Evolutionary conservation across 768 basidiomycete species (phyloP), one percentile per base, ranked within the genome.

Genomic region (Lentinula guzmanii): DNA sequence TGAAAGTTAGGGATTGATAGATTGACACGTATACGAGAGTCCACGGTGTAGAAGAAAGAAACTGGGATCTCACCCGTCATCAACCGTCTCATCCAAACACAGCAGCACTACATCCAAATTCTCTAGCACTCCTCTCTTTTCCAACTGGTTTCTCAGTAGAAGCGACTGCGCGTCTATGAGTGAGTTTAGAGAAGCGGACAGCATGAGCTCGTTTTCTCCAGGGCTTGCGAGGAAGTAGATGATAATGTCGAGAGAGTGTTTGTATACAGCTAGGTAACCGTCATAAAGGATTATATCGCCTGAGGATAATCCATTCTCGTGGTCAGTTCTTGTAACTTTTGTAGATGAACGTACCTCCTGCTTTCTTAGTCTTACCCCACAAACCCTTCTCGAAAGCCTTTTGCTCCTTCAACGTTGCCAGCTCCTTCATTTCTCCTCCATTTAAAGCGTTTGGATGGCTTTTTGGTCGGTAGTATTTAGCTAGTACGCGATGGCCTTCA

Each of bases 211-310:
- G 75, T 99, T 99, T 75, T 97, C 95, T 1, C 79, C 77, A 6
- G 92, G 82, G 4, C 89, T 86, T 13, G 92, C 93, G 68, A 98
- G 82, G 68, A 98, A 85, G 80, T 97, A 97, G 73, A 98, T 86
- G 59, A 95, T 90, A 68, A 99, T 86, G 79, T 99, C 97, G 54
- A 96, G 86, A 16, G 95, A 93, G 70, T 97, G 91, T 65, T 90
- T 91, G 79, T 96, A 96, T 31, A 98, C 85, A 46, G 90, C 90
- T n/a, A 98, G 83, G 69, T 93, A 91, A 16, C 83, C 86, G 74
- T 89, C 94, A 78, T 86, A 97, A 42, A 92, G 82, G 69, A 95
- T 93, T 69, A 98, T 95, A 66, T 98, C 97, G 70, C 93, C 96
- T 93, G 70, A 45, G 28, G 24, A 24, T 24, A 24, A 24, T 24